These are phyloP conservation scores for Ilyonectria destructans DNA, from an alignment of 2,329 filamentous ascomycete species.

Conservation along the genomic window DNA sequence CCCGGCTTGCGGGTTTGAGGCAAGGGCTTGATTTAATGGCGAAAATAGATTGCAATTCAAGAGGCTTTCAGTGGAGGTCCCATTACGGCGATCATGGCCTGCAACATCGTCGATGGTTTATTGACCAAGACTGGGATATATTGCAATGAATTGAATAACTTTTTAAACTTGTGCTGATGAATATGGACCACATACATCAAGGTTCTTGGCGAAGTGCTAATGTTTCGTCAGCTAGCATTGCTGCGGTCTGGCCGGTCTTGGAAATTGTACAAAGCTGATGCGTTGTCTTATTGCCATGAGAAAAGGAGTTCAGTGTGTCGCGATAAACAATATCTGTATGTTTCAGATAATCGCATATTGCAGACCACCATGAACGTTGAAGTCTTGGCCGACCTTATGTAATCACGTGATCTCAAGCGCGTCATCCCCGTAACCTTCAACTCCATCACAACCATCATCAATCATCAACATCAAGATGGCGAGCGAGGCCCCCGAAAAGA, in stretches of 20 bases:
- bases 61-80: not conserved
- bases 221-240: too few species aligned
- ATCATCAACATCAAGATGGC: constrained; percentile 51
- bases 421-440: constrained; percentile 32
- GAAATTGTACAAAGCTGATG: too few species aligned
- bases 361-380: too few species aligned
- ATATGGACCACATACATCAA: too few species aligned
- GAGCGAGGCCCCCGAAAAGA: constrained; percentile 55
- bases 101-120: constrained; percentile 15
- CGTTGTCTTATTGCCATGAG: too few species aligned
- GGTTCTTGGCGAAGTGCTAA: too few species aligned
- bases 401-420: constrained; percentile 45
- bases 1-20: constrained; percentile 46
- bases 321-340: too few species aligned
- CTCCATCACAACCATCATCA: constrained; percentile 37
- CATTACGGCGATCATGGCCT: constrained; percentile 14
- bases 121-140: constrained; percentile 13
- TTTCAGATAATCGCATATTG: too few species aligned
- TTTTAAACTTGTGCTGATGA: not conserved
- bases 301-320: too few species aligned
- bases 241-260: too few species aligned
- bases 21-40: constrained; percentile 40
- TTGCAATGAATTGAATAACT: constrained; percentile 28
- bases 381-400: not conserved
- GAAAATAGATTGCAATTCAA: constrained; percentile 46